Evolutionary conservation across 768 basidiomycete genomes (phyloP).

Genomic region (Ephemerocybe angulata): DNA sequence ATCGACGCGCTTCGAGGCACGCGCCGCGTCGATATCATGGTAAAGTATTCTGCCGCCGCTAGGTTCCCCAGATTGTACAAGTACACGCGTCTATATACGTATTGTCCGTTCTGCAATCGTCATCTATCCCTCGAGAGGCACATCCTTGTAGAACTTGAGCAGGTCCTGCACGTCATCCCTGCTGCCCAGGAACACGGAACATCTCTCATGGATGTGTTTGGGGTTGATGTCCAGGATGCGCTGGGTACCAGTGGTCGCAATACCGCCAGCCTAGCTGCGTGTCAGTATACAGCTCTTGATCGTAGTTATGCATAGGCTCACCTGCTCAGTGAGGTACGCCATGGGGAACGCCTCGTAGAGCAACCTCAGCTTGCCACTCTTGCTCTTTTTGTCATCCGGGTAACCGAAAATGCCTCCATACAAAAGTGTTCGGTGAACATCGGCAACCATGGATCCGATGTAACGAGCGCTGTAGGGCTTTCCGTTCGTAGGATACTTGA

Average conservation of each 20-base stretch:
- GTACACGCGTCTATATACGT: conserved; percentile 18
- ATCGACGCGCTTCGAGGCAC: too few species aligned
- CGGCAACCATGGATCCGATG: conserved; percentile 99
- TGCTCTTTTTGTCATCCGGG: conserved; percentile 96
- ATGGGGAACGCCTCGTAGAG: conserved; percentile 98
- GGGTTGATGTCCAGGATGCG: conserved; percentile 90
- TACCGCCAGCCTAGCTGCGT: conserved; percentile 75
- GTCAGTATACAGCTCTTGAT: not conserved
- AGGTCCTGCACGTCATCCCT: conserved; percentile 91
- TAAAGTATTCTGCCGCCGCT: not conserved
- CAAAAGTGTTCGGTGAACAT: conserved; percentile 92
- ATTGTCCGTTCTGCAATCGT: too few species aligned
- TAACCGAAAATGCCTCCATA: conserved; percentile 99
- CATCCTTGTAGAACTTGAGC: conserved; percentile 75
- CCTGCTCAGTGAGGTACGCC: conserved; percentile 93
- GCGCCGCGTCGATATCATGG: too few species aligned
- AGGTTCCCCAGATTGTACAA: not conserved
- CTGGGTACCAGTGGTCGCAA: conserved; percentile 93
- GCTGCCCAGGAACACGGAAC: conserved; percentile 90
- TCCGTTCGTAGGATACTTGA: conserved; percentile 80
- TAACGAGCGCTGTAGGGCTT: conserved; percentile 92
- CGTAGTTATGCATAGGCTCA: conserved; percentile 23
- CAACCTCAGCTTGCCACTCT: conserved; percentile 89
- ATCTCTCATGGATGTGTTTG: conserved; percentile 85
- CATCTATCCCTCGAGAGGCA: conserved; percentile 25